Evolutionary conservation across 768 basidiomycete genomes (phyloP).

Genomic region (Paxillus involutus): DNA sequence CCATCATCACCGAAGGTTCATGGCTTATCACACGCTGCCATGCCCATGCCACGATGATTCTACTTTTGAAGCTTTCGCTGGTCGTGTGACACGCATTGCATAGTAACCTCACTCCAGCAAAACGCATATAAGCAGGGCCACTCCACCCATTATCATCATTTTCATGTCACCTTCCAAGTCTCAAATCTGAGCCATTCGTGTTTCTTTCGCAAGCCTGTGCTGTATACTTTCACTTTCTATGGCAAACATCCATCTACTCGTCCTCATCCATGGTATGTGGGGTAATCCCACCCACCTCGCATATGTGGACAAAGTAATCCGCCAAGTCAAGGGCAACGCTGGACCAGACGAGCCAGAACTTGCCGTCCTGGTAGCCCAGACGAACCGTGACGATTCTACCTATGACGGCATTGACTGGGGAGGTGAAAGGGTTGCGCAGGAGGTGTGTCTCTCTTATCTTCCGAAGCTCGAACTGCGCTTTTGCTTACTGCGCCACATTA

Average conservation of each 20-base stretch:
- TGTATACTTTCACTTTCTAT: slow-evolving; percentile 7
- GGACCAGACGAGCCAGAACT: slow-evolving; percentile 42
- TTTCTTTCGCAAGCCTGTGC: background rate
- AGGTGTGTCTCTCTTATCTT: slow-evolving; percentile 44
- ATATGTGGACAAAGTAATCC: slow-evolving; percentile 53
- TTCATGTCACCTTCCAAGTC: too few species aligned
- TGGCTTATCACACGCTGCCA: too few species aligned
- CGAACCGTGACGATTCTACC: slow-evolving; percentile 64
- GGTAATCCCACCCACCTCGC: slow-evolving; percentile 68
- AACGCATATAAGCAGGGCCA: too few species aligned
- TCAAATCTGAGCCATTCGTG: too few species aligned
- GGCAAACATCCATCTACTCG: slow-evolving; percentile 39
- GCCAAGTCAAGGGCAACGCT: slow-evolving; percentile 37
- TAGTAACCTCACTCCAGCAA: too few species aligned
- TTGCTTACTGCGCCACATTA: background rate
- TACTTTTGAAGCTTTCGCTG: too few species aligned
- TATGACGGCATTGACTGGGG: slow-evolving; percentile 88
- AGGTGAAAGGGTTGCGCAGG: slow-evolving; percentile 74
- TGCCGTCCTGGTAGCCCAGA: slow-evolving; percentile 62
- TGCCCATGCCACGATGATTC: too few species aligned
- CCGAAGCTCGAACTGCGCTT: background rate
- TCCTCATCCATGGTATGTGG: slow-evolving; percentile 73
- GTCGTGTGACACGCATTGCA: too few species aligned
- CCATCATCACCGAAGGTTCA: too few species aligned
- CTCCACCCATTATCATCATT: too few species aligned